Evolutionary conservation across 2,329 filamentous ascomycete species (phyloP).

Genomic region (Tolypocladium ovalisporum): DNA sequence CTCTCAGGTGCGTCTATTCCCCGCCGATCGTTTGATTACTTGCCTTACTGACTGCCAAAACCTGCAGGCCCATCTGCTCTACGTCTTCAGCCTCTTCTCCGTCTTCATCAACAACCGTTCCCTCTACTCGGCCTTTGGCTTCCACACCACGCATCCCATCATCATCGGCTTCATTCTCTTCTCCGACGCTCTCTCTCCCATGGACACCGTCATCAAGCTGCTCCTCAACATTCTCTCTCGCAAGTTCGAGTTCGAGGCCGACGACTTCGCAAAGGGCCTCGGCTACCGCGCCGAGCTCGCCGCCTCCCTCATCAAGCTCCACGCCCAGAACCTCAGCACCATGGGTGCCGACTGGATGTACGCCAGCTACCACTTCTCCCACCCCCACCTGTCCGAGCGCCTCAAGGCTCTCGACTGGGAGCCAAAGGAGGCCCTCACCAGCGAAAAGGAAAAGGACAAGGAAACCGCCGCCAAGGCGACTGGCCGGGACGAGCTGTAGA

Average conservation of each 20-base stretch:
- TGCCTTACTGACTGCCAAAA: not conserved
- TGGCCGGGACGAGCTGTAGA: slow-evolving; percentile 65
- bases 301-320: slow-evolving; percentile 85
- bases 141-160: slow-evolving; percentile 71
- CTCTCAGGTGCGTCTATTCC: slow-evolving; percentile 42
- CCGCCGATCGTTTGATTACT: not conserved
- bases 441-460: slow-evolving; percentile 28
- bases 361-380: slow-evolving; percentile 96
- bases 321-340: slow-evolving; percentile 94
- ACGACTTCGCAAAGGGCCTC: slow-evolving; percentile 75
- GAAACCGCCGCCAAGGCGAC: slow-evolving; percentile 52
- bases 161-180: slow-evolving; percentile 97
- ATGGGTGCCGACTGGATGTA: slow-evolving; percentile 99
- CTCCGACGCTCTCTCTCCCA: slow-evolving; percentile 88
- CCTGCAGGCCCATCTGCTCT: slow-evolving; percentile 76
- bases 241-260: slow-evolving; percentile 92
- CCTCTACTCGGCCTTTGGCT: slow-evolving; percentile 85
- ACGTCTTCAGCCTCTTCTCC: slow-evolving; percentile 92
- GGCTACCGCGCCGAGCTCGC: slow-evolving; percentile 80
- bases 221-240: slow-evolving; percentile 93
- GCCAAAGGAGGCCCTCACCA: slow-evolving; percentile 38
- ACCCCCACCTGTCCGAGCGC: slow-evolving; percentile 90
- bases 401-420: slow-evolving; percentile 86
- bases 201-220: slow-evolving; percentile 90
- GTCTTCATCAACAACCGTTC: slow-evolving; percentile 94